phyloP scores from a whole-genome alignment of 805 yeast genomes.

The Starmerella tilneyi region DNA sequence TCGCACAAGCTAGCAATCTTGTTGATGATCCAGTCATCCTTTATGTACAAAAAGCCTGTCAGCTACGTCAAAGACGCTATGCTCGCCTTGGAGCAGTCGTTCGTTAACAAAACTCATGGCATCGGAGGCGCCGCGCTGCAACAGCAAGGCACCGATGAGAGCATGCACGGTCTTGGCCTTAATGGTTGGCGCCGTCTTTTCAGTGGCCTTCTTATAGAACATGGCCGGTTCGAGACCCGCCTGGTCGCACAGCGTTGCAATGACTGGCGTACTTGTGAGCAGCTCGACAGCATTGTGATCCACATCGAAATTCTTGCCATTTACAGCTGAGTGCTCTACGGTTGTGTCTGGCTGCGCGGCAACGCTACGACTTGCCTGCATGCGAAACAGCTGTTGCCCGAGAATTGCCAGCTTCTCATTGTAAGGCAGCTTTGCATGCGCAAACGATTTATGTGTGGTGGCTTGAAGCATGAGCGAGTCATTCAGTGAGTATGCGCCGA shows the following conservation, averaged over 20 bases:
- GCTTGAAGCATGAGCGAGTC: slow-evolving; percentile 63
- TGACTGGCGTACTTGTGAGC: slow-evolving; percentile 26
- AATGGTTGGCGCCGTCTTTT: slow-evolving; percentile 35
- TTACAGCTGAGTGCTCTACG: slow-evolving; percentile 14
- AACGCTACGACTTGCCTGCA: slow-evolving; percentile 23
- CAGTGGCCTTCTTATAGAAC: slow-evolving; percentile 27
- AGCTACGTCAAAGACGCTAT: slow-evolving; percentile 27
- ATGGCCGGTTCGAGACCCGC: slow-evolving; percentile 27
- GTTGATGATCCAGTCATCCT: neutral
- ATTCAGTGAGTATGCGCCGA: slow-evolving; percentile 44
- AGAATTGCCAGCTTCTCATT: slow-evolving; percentile 72
- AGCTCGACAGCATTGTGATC: slow-evolving; percentile 26
- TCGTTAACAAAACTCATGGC: slow-evolving; percentile 48
- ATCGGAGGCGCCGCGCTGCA: slow-evolving; percentile 47
- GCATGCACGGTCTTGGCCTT: slow-evolving; percentile 47
- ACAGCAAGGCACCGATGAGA: slow-evolving; percentile 57
- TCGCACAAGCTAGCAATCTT: neutral
- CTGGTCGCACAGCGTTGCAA: slow-evolving; percentile 26
- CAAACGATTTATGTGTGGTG: slow-evolving; percentile 88
- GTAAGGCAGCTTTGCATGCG: slow-evolving; percentile 80
- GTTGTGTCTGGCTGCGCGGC: slow-evolving; percentile 11
- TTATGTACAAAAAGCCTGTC: slow-evolving; percentile 20
- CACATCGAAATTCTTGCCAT: slow-evolving; percentile 29
- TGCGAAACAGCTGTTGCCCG: slow-evolving; percentile 35
- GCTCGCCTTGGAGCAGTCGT: slow-evolving; percentile 35